A percentile compares a stretch with the other conserved stretches of the same genome.
phyloP scores from a whole-genome alignment of 1,284 basidiomycete species.

The Cryptococcus deneoformans region DNA sequence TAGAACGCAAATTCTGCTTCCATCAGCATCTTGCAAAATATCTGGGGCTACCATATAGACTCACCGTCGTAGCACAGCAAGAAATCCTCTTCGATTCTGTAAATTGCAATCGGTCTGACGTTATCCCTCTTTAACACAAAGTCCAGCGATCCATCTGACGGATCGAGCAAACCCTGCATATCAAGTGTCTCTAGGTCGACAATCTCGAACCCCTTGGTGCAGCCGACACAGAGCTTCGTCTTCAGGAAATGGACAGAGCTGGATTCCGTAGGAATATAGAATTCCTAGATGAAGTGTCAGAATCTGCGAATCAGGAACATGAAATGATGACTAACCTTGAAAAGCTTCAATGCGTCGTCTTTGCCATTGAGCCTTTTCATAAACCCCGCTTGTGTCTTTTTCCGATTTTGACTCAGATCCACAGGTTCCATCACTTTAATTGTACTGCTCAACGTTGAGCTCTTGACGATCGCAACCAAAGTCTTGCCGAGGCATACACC shows the following conservation, averaged over 20 bases:
- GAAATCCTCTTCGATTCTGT: slow-evolving; percentile 95
- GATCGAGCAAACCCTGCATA: slow-evolving; percentile 94
- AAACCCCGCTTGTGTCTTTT: slow-evolving; percentile 80
- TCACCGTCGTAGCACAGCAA: slow-evolving; percentile 94
- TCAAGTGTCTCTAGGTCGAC: slow-evolving; percentile 97
- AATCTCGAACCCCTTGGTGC: slow-evolving; percentile 98
- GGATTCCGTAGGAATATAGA: slow-evolving; percentile 97
- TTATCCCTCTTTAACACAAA: slow-evolving; percentile 90
- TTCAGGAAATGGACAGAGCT: slow-evolving; percentile 97
- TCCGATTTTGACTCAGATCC: slow-evolving; percentile 77
- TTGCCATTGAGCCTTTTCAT: slow-evolving; percentile 83
- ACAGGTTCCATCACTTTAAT: slow-evolving; percentile 98
- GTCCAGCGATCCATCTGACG: slow-evolving; percentile 84
- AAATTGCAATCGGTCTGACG: slow-evolving; percentile 92
- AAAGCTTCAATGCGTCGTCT: slow-evolving; percentile 90
- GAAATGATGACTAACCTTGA: slow-evolving; percentile 63
- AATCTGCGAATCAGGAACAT: background rate
- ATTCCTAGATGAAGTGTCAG: slow-evolving; percentile 63
- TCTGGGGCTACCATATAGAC: slow-evolving; percentile 26
- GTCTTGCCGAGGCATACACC: slow-evolving; percentile 89
- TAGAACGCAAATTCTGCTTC: slow-evolving; percentile 93
- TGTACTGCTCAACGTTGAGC: slow-evolving; percentile 88
- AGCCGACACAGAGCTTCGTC: slow-evolving; percentile 96
- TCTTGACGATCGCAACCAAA: slow-evolving; percentile 98
- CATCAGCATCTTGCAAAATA: background rate